phyloP scores from a whole-genome alignment of 2,329 filamentous ascomycete species.

The Fusarium lyarnte region DNA sequence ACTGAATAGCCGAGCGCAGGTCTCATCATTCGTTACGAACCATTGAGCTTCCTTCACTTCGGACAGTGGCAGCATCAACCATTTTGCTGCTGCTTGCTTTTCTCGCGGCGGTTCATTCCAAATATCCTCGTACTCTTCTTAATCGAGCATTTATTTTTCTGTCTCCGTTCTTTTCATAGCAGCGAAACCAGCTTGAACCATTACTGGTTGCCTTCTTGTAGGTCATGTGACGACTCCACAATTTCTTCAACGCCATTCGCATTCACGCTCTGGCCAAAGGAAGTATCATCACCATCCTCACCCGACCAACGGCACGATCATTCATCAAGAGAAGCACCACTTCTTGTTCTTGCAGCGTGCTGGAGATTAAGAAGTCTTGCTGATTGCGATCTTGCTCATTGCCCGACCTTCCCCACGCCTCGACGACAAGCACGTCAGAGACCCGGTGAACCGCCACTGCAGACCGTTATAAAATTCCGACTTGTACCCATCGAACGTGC shows the following conservation, averaged over 20 bases:
- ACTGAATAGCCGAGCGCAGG: neutral
- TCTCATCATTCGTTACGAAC: neutral
- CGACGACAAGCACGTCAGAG: neutral
- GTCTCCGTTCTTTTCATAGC: neutral
- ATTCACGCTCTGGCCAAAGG: neutral
- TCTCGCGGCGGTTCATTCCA: neutral
- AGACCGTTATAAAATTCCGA: slow-evolving; percentile 22
- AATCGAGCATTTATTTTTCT: too few relatives aligned
- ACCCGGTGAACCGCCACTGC: neutral
- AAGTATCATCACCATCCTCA: neutral
- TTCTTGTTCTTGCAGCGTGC: slow-evolving; percentile 9
- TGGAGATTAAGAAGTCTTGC: neutral
- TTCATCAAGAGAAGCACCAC: neutral
- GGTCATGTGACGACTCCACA: neutral
- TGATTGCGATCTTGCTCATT: neutral
- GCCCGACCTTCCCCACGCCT: neutral
- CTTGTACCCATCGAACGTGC: slow-evolving; percentile 18
- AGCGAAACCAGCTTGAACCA: neutral
- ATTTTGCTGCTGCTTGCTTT: neutral
- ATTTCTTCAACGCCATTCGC: neutral
- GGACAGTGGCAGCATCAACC: neutral
- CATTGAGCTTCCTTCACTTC: neutral
- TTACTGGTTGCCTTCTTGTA: rapidly evolving
- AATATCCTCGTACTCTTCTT: too few relatives aligned
- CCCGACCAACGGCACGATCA: neutral